A percentile compares a stretch with the other conserved stretches of the same genome.
These are phyloP conservation scores for Neolentinus lepideus DNA, from an alignment of 1,284 basidiomycete species.

Conservation along the genomic window DNA sequence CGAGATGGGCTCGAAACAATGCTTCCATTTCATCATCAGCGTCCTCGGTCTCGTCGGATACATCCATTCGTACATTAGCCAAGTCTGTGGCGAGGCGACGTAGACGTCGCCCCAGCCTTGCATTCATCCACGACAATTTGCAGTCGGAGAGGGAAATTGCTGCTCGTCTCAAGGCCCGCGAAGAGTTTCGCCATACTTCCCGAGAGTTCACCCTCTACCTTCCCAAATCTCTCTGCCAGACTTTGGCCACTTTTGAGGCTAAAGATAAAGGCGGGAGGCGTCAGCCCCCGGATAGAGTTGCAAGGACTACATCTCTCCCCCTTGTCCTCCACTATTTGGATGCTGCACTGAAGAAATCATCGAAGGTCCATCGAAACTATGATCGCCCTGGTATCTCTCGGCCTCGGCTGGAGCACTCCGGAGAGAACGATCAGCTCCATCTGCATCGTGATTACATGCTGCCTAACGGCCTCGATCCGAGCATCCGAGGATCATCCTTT, in stretches of 20 bases:
- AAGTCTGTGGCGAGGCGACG: slow-evolving; percentile 31
- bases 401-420: neutral
- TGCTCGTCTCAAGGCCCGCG: slow-evolving; percentile 52
- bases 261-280: neutral
- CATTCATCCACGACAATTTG: slow-evolving; percentile 36
- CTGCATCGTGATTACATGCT: slow-evolving; percentile 30
- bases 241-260: neutral
- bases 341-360: slow-evolving; percentile 36
- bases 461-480: slow-evolving; percentile 14
- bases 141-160: slow-evolving; percentile 52
- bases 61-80: slow-evolving; percentile 22
- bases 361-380: slow-evolving; percentile 26
- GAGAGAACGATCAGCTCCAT: neutral
- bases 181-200: slow-evolving; percentile 48
- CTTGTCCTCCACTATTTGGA: slow-evolving; percentile 51
- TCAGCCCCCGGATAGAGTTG: slow-evolving; percentile 24
- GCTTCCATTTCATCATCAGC: slow-evolving; percentile 34
- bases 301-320: slow-evolving; percentile 52
- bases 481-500: slow-evolving; percentile 19
- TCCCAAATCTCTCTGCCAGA: slow-evolving; percentile 30
- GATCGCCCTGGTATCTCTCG: slow-evolving; percentile 15
- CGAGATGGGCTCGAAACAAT: slow-evolving; percentile 37
- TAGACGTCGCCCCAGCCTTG: slow-evolving; percentile 35
- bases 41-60: slow-evolving; percentile 34
- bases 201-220: slow-evolving; percentile 64